A percentile compares a stretch with the other conserved stretches of the same genome.
Conservation (phyloP, 202 grass and related monocot species). For the Elaeis oleifera region DNA sequence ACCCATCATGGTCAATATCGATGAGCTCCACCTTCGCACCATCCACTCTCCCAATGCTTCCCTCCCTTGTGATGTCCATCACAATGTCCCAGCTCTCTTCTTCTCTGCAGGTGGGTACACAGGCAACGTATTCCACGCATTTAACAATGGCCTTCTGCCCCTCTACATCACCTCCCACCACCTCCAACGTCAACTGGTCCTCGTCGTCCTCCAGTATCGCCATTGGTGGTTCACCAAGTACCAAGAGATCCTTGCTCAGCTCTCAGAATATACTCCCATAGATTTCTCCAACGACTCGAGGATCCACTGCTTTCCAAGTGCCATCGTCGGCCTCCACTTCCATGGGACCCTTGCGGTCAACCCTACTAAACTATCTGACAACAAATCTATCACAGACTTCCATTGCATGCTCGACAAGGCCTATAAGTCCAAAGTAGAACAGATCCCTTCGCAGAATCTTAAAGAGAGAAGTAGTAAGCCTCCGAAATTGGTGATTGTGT, state of each 20-base stretch:
- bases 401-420: slow-evolving; percentile 25
- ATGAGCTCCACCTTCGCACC: slow-evolving; percentile 38
- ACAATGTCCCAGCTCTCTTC: slow-evolving; percentile 44
- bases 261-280: slow-evolving; percentile 32
- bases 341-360: slow-evolving; percentile 48
- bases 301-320: slow-evolving; percentile 47
- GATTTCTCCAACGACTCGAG: slow-evolving; percentile 45
- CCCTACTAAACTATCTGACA: slow-evolving; percentile 15
- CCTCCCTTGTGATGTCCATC: slow-evolving; percentile 45
- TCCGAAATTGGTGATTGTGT: slow-evolving; percentile 39
- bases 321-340: slow-evolving; percentile 47
- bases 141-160: slow-evolving; percentile 59
- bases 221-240: slow-evolving; percentile 57
- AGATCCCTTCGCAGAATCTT: neutral
- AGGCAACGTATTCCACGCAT: slow-evolving; percentile 61
- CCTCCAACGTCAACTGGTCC: slow-evolving; percentile 39
- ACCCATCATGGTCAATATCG: slow-evolving; percentile 21
- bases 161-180: slow-evolving; percentile 54
- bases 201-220: slow-evolving; percentile 46
- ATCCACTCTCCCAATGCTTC: neutral
- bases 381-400: slow-evolving; percentile 42
- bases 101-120: slow-evolving; percentile 59
- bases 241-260: slow-evolving; percentile 36
- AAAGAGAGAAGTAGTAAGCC: neutral
- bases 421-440: neutral